Evolutionary conservation across 1,284 basidiomycete species (phyloP), one percentile per base, ranked within the genome.

Genomic region (Ustilago lituana): DNA sequence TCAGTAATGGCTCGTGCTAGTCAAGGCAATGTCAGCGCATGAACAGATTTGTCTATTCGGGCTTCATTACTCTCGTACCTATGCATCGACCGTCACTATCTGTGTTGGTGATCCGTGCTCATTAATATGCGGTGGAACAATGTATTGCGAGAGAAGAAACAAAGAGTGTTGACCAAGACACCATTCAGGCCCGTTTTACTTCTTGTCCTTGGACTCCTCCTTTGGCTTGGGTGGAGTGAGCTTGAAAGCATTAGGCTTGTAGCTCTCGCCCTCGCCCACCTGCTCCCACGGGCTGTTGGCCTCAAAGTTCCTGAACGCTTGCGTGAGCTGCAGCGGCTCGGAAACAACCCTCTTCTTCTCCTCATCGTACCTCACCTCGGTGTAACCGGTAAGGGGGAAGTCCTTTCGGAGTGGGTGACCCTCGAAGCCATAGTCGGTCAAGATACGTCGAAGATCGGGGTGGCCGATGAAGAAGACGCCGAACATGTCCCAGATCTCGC

Each of bases 341-440:
- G 95, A 95, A 22, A 98, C 94, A 56, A 99, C 94, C 43, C 95
- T 92, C 85, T 98, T 98, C 83, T 92, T 90, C 85, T 97, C 95
- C 85, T 98, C 96, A 81, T 98, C 94, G 82, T 98, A 99, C 55
- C 96, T 89, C 45, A 98, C 88, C 84, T 99, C 96, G 10, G 93
- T 92, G 85, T 98, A 98, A 31, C 95, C 95, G 4, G 93, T 96
- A 71, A 98, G 84, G 17, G 94, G 95, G 87, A 98, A 98, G 83
- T 98, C 95, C 83, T 99, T 99, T 73, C 96, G 88, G 60, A 99
- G 84, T 12, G 95, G 95, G 83, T 99, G 94, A 23, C 96, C 96
- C 84, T 98, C 96, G 82, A 98, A 98, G 51, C 93, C 95, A 83
- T 99, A 99, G 84, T 99, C 96, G 46, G 96, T 99, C 77, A 99